These are phyloP conservation scores for Fusarium sublunatum DNA, from an alignment of 2,329 filamentous ascomycete genomes.

Conservation along the genomic window DNA sequence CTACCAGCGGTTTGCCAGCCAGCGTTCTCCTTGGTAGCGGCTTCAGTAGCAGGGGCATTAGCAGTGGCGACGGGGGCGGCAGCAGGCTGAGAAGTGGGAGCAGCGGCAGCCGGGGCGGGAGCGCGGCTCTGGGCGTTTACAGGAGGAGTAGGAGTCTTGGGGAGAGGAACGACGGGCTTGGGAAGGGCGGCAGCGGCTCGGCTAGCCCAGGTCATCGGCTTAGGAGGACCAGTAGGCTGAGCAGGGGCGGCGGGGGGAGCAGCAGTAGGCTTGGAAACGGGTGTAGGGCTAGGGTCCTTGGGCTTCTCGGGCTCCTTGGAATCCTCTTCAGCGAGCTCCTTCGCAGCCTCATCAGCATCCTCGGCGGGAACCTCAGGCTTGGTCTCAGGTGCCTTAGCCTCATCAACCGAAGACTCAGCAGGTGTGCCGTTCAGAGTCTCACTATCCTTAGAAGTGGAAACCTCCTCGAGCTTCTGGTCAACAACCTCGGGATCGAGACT, in stretches of 20 bases:
- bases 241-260: constrained; percentile 53
- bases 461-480: constrained; percentile 81
- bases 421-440: constrained; percentile 50
- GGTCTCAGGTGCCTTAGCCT: constrained; percentile 54
- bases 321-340: constrained; percentile 67
- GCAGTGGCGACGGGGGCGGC: constrained; percentile 52
- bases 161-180: constrained; percentile 63
- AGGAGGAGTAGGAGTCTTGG: constrained; percentile 68
- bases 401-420: constrained; percentile 51
- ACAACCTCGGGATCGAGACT: constrained; percentile 65
- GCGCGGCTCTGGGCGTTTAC: constrained; percentile 62
- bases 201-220: constrained; percentile 82
- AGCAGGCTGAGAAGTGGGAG: constrained; percentile 52
- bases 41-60: constrained; percentile 55
- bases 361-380: constrained; percentile 51
- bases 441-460: constrained; percentile 53
- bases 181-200: constrained; percentile 70
- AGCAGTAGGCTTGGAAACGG: constrained; percentile 52
- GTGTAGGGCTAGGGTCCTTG: constrained; percentile 69
- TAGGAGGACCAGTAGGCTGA: constrained; percentile 60
- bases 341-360: constrained; percentile 62
- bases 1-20: constrained; percentile 88
- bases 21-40: constrained; percentile 61
- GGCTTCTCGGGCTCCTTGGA: constrained; percentile 72
- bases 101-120: constrained; percentile 58